phyloP scores from a whole-genome alignment of 2,329 filamentous ascomycete genomes.

The Scedosporium boydii region DNA sequence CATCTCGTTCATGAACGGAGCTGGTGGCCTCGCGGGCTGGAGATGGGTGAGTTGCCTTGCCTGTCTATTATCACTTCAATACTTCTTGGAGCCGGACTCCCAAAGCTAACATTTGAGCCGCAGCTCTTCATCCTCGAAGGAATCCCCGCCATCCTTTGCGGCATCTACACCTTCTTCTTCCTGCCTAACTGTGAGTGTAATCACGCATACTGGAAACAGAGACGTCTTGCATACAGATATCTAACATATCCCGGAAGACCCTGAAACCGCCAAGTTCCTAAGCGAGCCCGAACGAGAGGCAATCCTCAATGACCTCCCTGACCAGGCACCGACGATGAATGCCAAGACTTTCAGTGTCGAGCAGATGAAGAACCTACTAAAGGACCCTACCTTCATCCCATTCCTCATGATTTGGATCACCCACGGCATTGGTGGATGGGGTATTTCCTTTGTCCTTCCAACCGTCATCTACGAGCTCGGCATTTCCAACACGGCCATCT shows the following conservation, averaged over 20 bases:
- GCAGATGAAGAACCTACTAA: conserved; percentile 14
- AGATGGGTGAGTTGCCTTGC: conserved; percentile 13
- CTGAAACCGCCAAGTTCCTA: conserved; percentile 15
- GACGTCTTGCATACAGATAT: not conserved
- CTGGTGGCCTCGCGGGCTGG: conserved; percentile 15
- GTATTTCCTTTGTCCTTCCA: conserved; percentile 17
- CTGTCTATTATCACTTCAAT: no score
- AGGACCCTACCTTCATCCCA: conserved; percentile 13
- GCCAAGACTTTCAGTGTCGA: conserved; percentile 13
- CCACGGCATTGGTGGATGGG: conserved; percentile 19
- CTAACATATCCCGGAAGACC: conserved; percentile 9
- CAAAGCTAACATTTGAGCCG: not conserved
- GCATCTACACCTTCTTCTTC: conserved; percentile 15
- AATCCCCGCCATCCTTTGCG: conserved; percentile 15
- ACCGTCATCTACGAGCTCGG: conserved; percentile 19
- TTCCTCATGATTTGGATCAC: conserved; percentile 18
- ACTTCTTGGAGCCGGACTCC: not conserved
- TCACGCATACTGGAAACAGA: not conserved
- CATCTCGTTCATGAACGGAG: conserved; percentile 18
- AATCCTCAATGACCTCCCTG: conserved; percentile 13
- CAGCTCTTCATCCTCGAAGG: conserved; percentile 19
- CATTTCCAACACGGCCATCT: conserved; percentile 16
- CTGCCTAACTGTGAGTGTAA: conserved; percentile 14
- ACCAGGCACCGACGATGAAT: conserved; percentile 14
- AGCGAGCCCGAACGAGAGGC: conserved; percentile 12